A percentile compares a stretch with the other conserved stretches of the same genome.
These are phyloP conservation scores for Pyricularia pennisetigena DNA, from an alignment of 2,329 filamentous ascomycete species.

Conservation along the genomic window DNA sequence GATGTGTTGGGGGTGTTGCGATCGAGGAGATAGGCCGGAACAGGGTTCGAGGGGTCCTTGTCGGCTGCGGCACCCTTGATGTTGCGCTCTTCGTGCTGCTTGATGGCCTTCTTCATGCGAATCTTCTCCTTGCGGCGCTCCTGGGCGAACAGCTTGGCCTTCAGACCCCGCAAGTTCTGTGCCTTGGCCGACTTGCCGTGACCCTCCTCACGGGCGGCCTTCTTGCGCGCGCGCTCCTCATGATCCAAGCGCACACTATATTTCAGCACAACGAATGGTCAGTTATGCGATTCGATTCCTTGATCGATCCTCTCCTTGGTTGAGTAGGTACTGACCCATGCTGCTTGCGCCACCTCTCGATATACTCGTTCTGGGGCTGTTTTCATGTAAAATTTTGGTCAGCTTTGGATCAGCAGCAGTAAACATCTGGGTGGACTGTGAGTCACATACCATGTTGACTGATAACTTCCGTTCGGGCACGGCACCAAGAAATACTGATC, in stretches of 20 bases:
- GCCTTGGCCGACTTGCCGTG: conserved; percentile 85
- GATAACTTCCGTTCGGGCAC: neutral
- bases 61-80: conserved; percentile 75
- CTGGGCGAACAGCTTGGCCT: conserved; percentile 89
- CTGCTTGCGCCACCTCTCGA: conserved; percentile 67
- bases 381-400: neutral
- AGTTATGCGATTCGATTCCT: conserved; percentile 11
- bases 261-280: conserved; percentile 16
- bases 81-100: conserved; percentile 90
- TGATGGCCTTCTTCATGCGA: conserved; percentile 92
- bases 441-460: neutral
- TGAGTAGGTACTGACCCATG: conserved; percentile 20
- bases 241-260: conserved; percentile 56
- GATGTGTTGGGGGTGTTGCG: conserved; percentile 40
- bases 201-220: conserved; percentile 66
- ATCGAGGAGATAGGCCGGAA: conserved; percentile 91
- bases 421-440: neutral
- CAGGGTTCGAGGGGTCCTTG: conserved; percentile 69
- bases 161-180: conserved; percentile 83
- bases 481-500: neutral
- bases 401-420: neutral
- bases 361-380: conserved; percentile 77
- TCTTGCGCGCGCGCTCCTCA: conserved; percentile 84
- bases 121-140: conserved; percentile 96
- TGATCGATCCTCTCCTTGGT: conserved; percentile 5